Conservation (phyloP, 2,329 filamentous ascomycete genomes). For the Elsinoe perseae region DNA sequence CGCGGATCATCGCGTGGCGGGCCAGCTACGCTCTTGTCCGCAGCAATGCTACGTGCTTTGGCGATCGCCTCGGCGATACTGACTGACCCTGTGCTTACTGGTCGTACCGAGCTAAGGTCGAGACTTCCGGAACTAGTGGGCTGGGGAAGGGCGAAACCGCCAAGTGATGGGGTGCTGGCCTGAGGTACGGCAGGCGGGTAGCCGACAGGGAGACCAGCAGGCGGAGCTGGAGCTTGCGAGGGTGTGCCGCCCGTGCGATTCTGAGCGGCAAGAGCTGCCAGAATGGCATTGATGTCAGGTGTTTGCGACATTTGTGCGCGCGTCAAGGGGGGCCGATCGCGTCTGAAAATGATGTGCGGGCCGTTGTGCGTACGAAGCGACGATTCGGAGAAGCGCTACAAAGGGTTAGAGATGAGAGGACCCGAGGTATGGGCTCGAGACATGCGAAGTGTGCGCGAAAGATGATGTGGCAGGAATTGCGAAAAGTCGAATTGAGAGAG, state of each 20-base stretch:
- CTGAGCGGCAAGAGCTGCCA: conserved; percentile 47
- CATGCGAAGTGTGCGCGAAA: neutral
- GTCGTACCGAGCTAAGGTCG: conserved; percentile 72
- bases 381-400: neutral
- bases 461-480: conserved; percentile 8
- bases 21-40: conserved; percentile 60
- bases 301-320: conserved; percentile 37
- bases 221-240: conserved; percentile 34
- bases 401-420: neutral
- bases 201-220: conserved; percentile 38
- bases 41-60: conserved; percentile 73
- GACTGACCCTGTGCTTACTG: conserved; percentile 70
- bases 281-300: conserved; percentile 44
- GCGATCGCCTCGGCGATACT: conserved; percentile 79
- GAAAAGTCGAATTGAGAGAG: neutral
- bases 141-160: conserved; percentile 51
- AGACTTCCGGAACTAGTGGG: conserved; percentile 68
- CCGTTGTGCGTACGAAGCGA: neutral
- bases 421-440: neutral
- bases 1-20: conserved; percentile 38
- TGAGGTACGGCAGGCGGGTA: conserved; percentile 36
- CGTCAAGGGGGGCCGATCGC: neutral
- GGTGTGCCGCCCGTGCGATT: conserved; percentile 43
- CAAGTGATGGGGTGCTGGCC: conserved; percentile 33
- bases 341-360: neutral